phyloP scores from a whole-genome alignment of 208 protist genomes.

The Trypanosoma conorhini region DNA sequence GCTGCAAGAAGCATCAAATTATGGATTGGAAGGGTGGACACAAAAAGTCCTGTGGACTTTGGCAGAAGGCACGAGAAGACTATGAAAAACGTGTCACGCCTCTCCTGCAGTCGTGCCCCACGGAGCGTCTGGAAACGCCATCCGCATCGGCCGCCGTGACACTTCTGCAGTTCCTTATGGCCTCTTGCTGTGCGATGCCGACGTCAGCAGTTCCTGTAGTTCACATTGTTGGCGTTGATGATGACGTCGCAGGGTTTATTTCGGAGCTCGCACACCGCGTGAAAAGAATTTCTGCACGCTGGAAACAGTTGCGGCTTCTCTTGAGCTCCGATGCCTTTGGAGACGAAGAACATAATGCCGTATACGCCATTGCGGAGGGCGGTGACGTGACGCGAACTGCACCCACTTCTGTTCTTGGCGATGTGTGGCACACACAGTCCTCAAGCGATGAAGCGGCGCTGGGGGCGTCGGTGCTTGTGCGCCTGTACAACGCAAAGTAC shows the following conservation, averaged over 20 bases:
- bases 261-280: conserved; percentile 6
- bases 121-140: conserved; percentile 8
- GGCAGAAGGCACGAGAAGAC: conserved; percentile 43
- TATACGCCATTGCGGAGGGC: conserved; percentile 44
- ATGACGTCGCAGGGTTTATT: conserved; percentile 22
- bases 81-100: conserved; percentile 44
- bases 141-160: conserved; percentile 22
- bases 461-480: conserved; percentile 20
- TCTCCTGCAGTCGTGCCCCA: conserved; percentile 15
- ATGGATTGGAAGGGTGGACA: conserved; percentile 74
- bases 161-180: conserved; percentile 27
- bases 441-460: neutral
- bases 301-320: conserved; percentile 46
- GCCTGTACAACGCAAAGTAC: conserved; percentile 57
- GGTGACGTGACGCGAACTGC: conserved; percentile 15
- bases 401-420: conserved; percentile 28
- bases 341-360: conserved; percentile 47
- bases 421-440: conserved; percentile 33
- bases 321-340: conserved; percentile 50
- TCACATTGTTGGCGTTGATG: conserved; percentile 36
- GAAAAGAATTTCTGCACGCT: neutral
- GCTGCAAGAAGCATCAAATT: conserved; percentile 70
- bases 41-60: conserved; percentile 56
- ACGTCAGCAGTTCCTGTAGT: conserved; percentile 33
- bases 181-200: conserved; percentile 3